Conservation (phyloP, 768 basidiomycete genomes). For the Tulasnella sp. region DNA sequence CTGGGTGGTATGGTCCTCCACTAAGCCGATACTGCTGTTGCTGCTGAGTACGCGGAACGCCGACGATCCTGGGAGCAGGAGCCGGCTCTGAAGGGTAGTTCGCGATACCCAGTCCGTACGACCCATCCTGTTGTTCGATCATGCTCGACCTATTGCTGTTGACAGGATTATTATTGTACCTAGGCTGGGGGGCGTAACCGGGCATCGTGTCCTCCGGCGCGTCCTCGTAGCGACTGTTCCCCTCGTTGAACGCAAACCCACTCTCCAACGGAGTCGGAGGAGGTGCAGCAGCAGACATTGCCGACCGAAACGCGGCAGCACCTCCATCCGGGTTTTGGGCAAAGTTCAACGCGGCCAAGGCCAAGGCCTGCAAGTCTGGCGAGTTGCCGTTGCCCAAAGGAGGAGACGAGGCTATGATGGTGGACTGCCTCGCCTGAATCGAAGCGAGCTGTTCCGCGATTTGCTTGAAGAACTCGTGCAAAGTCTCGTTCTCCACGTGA, state of each 20-base stretch:
- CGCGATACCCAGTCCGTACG: constrained; percentile 8
- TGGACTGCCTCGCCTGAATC: constrained; percentile 46
- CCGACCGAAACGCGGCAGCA: neutral
- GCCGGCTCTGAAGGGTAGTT: neutral
- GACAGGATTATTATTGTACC: neutral
- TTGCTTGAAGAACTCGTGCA: constrained; percentile 79
- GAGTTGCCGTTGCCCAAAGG: neutral
- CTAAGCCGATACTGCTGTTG: neutral
- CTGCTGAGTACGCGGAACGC: neutral
- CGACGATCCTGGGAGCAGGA: neutral
- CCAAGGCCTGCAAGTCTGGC: constrained; percentile 7
- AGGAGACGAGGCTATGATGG: constrained; percentile 8
- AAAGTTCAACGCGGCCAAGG: constrained; percentile 7
- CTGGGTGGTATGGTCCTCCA: neutral
- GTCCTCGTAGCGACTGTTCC: constrained; percentile 6
- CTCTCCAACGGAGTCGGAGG: constrained; percentile 15
- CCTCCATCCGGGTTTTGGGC: constrained; percentile 15
- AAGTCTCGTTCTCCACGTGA: constrained; percentile 56
- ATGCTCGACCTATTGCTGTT: neutral
- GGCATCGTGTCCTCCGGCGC: constrained; percentile 1
- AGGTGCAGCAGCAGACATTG: constrained; percentile 14
- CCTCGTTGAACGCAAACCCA: constrained; percentile 7
- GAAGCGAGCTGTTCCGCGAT: constrained; percentile 68
- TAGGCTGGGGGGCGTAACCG: neutral
- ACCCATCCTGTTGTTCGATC: neutral